Evolutionary conservation across 371 early-diverging fungal genomes (phyloP), one percentile per base, ranked within the genome.

Genomic region (Caulochytrium protostelioides): DNA sequence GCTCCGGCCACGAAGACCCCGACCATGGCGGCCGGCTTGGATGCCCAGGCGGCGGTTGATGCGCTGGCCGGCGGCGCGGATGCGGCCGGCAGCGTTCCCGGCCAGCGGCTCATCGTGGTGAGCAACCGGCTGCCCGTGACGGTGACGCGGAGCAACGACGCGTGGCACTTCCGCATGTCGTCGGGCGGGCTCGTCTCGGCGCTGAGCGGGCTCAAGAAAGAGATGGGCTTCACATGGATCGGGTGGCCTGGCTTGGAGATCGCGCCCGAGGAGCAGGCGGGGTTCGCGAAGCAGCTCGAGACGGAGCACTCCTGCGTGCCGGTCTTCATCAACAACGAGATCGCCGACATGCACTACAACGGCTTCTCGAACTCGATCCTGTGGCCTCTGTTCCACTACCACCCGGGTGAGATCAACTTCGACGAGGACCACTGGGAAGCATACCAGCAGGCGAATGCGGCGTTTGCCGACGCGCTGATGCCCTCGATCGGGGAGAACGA

Each of bases 81-180:
- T n/a, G n/a, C n/a, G n/a, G n/a, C 17, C 30, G 6, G 6, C 20
- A 8, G 17, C 30, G 20, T 30, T 17, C 6, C 24, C 22, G n/a
- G n/a, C n/a, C 22, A 28, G 20, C 74, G 84, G 16, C 66, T 99
- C 16, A 63, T 98, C 20, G 90, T 99, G n/a, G 87, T 98, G 1
- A 92, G 95, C n/a, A 99, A 99, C 64, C 72, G 99, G 24, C 67
- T 99, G 20, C 99, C 99, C 27, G 76, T 99, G 41, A 92, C 97
- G 8, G 77, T 98, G 32, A 76, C 68, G 29, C 73, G 79, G 47
- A 39, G 26, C 21, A 69, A 74, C 37, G 59, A 65, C 6, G 39
- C 27, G 17, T 76, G 64, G 60, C 47, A 52, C 28, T 87, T 82
- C 61, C 74, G 65, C 42, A 84, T 90, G 75, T 80, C 82, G 34